Base-by-base conservation (phyloP, 2,329 filamentous ascomycete species). In the Aspergillus oerlinghausenensis region DNA sequence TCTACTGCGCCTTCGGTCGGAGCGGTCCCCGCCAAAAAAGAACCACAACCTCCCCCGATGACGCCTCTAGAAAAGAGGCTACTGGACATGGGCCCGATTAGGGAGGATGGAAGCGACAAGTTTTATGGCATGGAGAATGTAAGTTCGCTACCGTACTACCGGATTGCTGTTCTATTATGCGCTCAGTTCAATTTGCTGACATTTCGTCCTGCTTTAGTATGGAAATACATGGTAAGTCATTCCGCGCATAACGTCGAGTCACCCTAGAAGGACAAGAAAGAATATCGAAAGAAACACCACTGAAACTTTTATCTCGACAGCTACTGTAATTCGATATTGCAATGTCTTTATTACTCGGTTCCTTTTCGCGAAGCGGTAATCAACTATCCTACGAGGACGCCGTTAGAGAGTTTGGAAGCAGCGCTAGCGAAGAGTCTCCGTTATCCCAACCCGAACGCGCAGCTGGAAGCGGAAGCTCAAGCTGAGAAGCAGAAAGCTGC, bases 121-220 rank as follows among this genome's bases (percentile, higher is more conserved):
- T 99, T 96, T 79, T 97, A 95, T 77, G 94, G 94, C 17, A 88
- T 97, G 73, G 94, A 99, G 77, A 99, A 99, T 78, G 93, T 97
- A 82, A 77, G 90, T 80, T 55, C 38, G 21, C 45, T 25, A 45
- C 45, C 28, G 42, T 32, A 25, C 45, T 25, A 45, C 47, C 28
- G 42, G 29, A 25, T 28, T 19, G 25, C 32, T n/a, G 38, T n/a
- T 42, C 32, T 28, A 21, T 21, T 17, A 48, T 40, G 38, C 40
- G 42, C 21, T 23, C 32, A 54, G 48, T 43, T 23, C n/a, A 7
- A 25, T 49, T 55, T 58, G 58, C 68, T 67, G 57, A 70, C 60
- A 19, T 51, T n/a, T 35, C 35, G 43, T 57, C 52, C 42, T 49
- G 38, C 56, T 54, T 49, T 75, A 97, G 92, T 97, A 96, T 78